Evolutionary conservation across 2,329 filamentous ascomycete genomes (phyloP).

Genomic region (Periconia macrospinosa): DNA sequence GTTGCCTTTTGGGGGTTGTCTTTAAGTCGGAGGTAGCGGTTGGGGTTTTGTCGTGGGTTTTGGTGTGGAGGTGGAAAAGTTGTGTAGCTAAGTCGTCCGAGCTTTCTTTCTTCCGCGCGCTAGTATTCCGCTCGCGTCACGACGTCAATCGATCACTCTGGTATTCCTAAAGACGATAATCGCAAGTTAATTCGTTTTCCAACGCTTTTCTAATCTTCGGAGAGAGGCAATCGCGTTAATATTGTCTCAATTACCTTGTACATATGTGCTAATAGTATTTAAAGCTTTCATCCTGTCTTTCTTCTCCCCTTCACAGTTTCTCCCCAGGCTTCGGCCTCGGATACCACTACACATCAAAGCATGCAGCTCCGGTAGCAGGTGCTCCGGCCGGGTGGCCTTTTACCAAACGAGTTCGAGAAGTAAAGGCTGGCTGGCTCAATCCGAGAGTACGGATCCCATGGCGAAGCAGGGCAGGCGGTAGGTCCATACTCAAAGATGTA

Average conservation of each 20-base stretch:
- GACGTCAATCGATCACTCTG: constrained; percentile 2
- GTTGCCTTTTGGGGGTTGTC: not conserved
- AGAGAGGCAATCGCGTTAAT: not conserved
- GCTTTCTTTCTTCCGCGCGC: constrained; percentile 9
- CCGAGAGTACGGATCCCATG: constrained; percentile 12
- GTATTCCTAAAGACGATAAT: not conserved
- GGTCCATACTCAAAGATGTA: not conserved
- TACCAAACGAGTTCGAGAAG: constrained; percentile 21
- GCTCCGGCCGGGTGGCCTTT: constrained; percentile 48
- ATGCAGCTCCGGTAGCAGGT: constrained; percentile 49
- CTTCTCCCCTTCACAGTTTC: constrained; percentile 36
- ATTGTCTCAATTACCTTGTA: not conserved
- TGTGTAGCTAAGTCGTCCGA: constrained; percentile 2
- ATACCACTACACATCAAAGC: constrained; percentile 43
- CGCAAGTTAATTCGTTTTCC: constrained; percentile 7
- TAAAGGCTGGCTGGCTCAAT: constrained; percentile 20
- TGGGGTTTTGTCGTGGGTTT: not conserved
- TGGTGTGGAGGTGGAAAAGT: not conserved
- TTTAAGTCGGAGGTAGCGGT: not conserved
- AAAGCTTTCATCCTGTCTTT: constrained; percentile 48
- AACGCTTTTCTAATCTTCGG: not conserved
- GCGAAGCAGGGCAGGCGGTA: constrained; percentile 18
- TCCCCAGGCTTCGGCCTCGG: constrained; percentile 51
- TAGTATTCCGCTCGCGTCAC: not conserved
- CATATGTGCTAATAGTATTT: constrained; percentile 15